A percentile compares a stretch with the other conserved stretches of the same genome.
These are phyloP conservation scores for Coprinopsis strossmayeri DNA, from an alignment of 768 basidiomycete species.

Conservation along the genomic window DNA sequence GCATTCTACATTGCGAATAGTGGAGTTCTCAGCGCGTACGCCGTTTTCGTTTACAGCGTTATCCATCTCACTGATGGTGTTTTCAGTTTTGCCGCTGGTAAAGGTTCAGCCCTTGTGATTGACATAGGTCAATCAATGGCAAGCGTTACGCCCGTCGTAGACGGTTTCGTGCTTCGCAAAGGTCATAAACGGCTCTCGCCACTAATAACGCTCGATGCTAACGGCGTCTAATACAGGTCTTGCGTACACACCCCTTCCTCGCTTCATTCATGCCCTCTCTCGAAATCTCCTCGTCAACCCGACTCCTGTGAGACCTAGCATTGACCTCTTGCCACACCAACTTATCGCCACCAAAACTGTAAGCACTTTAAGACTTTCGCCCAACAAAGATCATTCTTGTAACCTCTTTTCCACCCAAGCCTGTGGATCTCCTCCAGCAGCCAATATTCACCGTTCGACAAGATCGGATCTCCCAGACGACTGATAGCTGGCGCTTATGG, in stretches of 20 bases:
- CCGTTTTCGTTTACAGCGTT: slow-evolving; percentile 8
- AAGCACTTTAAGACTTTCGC: too few species aligned
- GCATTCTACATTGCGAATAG: slow-evolving; percentile 97
- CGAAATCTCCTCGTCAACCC: slow-evolving; percentile 55
- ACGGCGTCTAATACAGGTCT: slow-evolving; percentile 49
- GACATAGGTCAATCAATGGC: slow-evolving; percentile 88
- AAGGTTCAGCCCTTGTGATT: slow-evolving; percentile 93
- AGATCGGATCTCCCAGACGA: slow-evolving; percentile 66
- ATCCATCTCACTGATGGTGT: not conserved
- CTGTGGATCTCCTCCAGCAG: slow-evolving; percentile 62
- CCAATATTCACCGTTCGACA: slow-evolving; percentile 69
- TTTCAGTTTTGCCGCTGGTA: slow-evolving; percentile 87
- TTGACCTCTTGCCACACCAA: slow-evolving; percentile 80
- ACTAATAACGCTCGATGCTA: not conserved
- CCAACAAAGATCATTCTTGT: too few species aligned
- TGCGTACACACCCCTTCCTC: slow-evolving; percentile 64
- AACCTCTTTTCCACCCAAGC: too few species aligned
- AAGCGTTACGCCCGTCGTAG: slow-evolving; percentile 92
- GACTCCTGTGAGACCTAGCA: slow-evolving; percentile 42
- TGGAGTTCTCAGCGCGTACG: slow-evolving; percentile 88
- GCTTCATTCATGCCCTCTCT: slow-evolving; percentile 76
- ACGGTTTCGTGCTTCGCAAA: slow-evolving; percentile 96
- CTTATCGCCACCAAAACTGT: slow-evolving; percentile 80
- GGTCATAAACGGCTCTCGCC: slow-evolving; percentile 34
- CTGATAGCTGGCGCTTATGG: slow-evolving; percentile 77